These are phyloP conservation scores for Wallemia mellicola DNA, from an alignment of 1,284 basidiomycete species.

Conservation along the genomic window DNA sequence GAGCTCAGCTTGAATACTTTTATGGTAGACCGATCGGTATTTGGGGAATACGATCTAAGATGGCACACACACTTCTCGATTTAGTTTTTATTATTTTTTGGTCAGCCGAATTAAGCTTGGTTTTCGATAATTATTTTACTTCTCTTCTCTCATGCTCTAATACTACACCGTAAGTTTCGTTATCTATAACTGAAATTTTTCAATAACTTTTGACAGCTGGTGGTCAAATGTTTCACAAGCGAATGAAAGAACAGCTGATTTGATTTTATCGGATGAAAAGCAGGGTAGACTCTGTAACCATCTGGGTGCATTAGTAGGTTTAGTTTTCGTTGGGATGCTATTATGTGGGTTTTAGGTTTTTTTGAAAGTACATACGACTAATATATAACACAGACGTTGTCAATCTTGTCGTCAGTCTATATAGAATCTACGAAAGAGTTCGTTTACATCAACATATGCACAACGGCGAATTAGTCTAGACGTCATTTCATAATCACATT, in stretches of 20 bases:
- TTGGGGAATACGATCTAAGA: slow-evolving; percentile 54
- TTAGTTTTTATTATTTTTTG: slow-evolving; percentile 69
- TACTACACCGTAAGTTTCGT: background rate
- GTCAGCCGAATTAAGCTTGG: slow-evolving; percentile 61
- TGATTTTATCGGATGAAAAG: background rate
- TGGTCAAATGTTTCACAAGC: background rate
- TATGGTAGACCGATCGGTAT: slow-evolving; percentile 53
- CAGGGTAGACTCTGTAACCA: background rate
- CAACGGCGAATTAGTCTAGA: too few species aligned
- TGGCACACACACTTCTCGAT: slow-evolving; percentile 46
- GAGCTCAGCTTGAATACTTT: slow-evolving; percentile 76
- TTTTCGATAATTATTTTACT: slow-evolving; percentile 74
- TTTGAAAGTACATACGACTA: too few species aligned
- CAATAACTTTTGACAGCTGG: background rate
- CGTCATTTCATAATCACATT: too few species aligned
- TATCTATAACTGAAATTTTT: background rate
- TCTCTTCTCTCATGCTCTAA: slow-evolving; percentile 38
- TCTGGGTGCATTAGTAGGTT: background rate
- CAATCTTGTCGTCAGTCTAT: background rate
- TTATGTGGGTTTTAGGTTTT: too few species aligned
- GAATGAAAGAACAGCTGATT: background rate
- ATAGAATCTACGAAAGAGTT: background rate
- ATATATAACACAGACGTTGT: background rate
- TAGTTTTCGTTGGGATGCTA: background rate
- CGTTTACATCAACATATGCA: background rate